Percentiles rank a stretch among this genome's conserved stretches.
These are phyloP conservation scores for Apiotrichum veenhuisii DNA, from an alignment of 1,284 basidiomycete genomes.

Conservation along the genomic window DNA sequence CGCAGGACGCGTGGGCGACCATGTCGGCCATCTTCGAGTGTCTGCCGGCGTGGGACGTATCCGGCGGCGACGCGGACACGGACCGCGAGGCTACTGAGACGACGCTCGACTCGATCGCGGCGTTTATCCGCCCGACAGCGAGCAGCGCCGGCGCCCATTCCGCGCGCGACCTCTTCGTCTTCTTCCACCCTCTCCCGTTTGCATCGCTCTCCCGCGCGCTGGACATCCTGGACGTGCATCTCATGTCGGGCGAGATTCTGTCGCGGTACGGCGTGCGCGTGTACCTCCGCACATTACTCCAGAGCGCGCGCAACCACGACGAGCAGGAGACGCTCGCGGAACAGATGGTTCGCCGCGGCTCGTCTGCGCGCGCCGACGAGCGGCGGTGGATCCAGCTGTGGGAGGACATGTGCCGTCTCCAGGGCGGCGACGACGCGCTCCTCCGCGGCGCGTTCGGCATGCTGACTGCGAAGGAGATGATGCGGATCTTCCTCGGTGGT, in stretches of 20 bases:
- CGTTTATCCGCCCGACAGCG: slow-evolving; percentile 72
- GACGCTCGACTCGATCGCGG: slow-evolving; percentile 70
- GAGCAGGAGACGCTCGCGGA: slow-evolving; percentile 83
- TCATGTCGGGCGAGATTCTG: slow-evolving; percentile 87
- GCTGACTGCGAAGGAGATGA: slow-evolving; percentile 65
- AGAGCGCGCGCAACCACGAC: slow-evolving; percentile 61
- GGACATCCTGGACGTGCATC: slow-evolving; percentile 84
- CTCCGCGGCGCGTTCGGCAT: slow-evolving; percentile 73
- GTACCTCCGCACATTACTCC: slow-evolving; percentile 77
- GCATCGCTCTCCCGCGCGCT: slow-evolving; percentile 72
- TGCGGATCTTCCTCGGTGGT: slow-evolving; percentile 75
- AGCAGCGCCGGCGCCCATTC: slow-evolving; percentile 55
- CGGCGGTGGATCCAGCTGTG: slow-evolving; percentile 80
- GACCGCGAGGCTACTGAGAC: slow-evolving; percentile 71
- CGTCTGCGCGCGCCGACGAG: slow-evolving; percentile 48
- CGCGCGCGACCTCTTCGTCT: slow-evolving; percentile 70
- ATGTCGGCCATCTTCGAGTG: slow-evolving; percentile 93
- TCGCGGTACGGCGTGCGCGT: slow-evolving; percentile 78
- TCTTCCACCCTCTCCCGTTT: slow-evolving; percentile 71
- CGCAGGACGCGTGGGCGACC: slow-evolving; percentile 65
- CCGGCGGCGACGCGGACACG: slow-evolving; percentile 55
- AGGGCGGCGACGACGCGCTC: slow-evolving; percentile 57
- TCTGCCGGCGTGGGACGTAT: slow-evolving; percentile 78
- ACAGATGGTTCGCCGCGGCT: slow-evolving; percentile 73
- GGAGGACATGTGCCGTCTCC: slow-evolving; percentile 82